A percentile compares a stretch with the other conserved stretches of the same genome.
phyloP scores from a whole-genome alignment of 495 filamentous ascomycete genomes.

The Venustampulla echinocandica region DNA sequence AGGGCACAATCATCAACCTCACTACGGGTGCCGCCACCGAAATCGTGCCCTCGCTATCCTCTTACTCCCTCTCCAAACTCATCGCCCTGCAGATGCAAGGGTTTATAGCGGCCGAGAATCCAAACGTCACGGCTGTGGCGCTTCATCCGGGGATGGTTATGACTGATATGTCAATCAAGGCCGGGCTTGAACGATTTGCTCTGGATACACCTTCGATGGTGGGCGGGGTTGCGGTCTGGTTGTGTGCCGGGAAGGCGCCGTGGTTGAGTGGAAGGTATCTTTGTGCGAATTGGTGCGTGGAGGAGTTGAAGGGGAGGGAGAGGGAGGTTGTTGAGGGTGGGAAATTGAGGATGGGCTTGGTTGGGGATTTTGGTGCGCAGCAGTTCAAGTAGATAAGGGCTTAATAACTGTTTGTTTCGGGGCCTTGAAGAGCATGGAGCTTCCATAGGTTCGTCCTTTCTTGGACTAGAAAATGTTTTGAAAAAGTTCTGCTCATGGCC shows the following conservation, averaged over 20 bases:
- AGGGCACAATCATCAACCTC: constrained; percentile 34
- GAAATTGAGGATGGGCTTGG: not conserved
- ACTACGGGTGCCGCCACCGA: constrained; percentile 25
- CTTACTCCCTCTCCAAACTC: constrained; percentile 31
- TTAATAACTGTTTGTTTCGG: too few species aligned
- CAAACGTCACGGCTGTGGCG: constrained; percentile 29
- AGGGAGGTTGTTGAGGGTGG: constrained; percentile 30
- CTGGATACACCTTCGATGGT: constrained; percentile 24
- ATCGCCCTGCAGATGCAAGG: constrained; percentile 7
- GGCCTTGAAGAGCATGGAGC: not conserved
- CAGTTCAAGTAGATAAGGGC: not conserved
- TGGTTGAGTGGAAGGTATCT: constrained; percentile 37
- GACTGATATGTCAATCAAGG: too few species aligned
- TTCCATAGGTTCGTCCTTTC: too few species aligned
- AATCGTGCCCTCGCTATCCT: constrained; percentile 25
- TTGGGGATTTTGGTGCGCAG: not conserved
- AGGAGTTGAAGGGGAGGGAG: constrained; percentile 32
- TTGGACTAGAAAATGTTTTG: too few species aligned
- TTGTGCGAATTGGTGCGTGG: constrained; percentile 37
- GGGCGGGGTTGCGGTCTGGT: constrained; percentile 33
- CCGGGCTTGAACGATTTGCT: too few species aligned
- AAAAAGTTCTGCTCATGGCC: too few species aligned
- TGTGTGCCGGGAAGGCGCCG: constrained; percentile 28
- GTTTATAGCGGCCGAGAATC: constrained; percentile 22
- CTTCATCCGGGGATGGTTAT: constrained; percentile 34